A percentile compares a stretch with the other conserved stretches of the same genome.
These are phyloP conservation scores for Bolboschoenoplectus hybrid DNA, from an alignment of 202 grass and related monocot species.

Conservation along the genomic window DNA sequence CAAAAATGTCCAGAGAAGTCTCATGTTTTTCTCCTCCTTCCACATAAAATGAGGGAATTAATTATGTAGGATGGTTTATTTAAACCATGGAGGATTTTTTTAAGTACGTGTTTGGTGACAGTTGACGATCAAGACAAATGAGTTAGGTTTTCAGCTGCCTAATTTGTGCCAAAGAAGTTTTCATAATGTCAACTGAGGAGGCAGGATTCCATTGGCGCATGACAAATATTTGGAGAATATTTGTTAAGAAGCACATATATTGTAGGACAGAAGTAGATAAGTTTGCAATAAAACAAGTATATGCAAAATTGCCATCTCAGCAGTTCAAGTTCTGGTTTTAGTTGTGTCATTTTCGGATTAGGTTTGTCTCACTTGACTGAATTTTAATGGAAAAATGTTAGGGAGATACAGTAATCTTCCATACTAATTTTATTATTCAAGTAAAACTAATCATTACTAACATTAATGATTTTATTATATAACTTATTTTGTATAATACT, in stretches of 20 bases:
- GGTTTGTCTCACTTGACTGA: neutral
- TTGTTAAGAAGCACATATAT: slow-evolving; percentile 25
- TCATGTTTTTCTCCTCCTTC: slow-evolving; percentile 25
- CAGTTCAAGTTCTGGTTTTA: neutral
- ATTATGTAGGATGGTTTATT: slow-evolving; percentile 16
- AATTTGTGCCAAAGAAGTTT: slow-evolving; percentile 33
- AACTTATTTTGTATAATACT: too few relatives aligned
- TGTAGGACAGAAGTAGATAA: slow-evolving; percentile 38
- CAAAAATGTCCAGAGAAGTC: slow-evolving; percentile 19
- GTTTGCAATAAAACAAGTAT: slow-evolving; percentile 17
- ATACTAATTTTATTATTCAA: too few relatives aligned
- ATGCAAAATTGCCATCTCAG: slow-evolving; percentile 18
- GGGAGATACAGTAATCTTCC: too few relatives aligned
- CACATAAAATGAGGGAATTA: neutral
- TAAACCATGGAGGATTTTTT: neutral
- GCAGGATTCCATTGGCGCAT: slow-evolving; percentile 39
- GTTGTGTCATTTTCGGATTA: slow-evolving; percentile 31
- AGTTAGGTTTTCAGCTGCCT: slow-evolving; percentile 36
- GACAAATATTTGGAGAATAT: slow-evolving; percentile 29
- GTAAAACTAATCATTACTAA: too few relatives aligned
- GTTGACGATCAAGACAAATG: slow-evolving; percentile 36
- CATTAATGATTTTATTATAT: too few relatives aligned
- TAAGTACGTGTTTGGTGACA: slow-evolving; percentile 27
- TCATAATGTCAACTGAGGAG: slow-evolving; percentile 33
- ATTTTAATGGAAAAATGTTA: neutral